Conservation (phyloP, 768 basidiomycete genomes). For the Podaxis mareebaensis region DNA sequence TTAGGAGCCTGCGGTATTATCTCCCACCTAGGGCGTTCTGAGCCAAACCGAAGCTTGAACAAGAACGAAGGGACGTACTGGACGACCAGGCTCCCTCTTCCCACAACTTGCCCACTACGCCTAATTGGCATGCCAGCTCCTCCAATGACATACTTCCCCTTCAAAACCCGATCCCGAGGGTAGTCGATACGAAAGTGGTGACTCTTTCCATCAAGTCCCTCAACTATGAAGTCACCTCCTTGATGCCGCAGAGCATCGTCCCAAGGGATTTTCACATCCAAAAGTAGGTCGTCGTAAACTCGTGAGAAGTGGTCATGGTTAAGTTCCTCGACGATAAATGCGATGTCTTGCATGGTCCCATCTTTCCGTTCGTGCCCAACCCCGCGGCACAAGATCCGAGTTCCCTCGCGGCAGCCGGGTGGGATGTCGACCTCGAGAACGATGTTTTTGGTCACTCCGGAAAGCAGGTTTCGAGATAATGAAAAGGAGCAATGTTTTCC, state of each 20-base stretch:
- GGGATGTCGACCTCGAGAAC: conserved; percentile 62
- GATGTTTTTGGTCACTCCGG: conserved; percentile 50
- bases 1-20: conserved; percentile 32
- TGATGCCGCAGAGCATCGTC: conserved; percentile 46
- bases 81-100: conserved; percentile 64
- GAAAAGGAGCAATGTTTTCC: conserved; percentile 59
- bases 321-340: conserved; percentile 63
- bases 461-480: conserved; percentile 56
- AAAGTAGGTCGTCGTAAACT: conserved; percentile 54
- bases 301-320: conserved; percentile 59
- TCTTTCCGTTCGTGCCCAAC: conserved; percentile 66
- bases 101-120: conserved; percentile 49
- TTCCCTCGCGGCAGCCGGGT: conserved; percentile 61
- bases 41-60: conserved; percentile 6
- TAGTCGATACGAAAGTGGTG: conserved; percentile 53
- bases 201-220: conserved; percentile 59
- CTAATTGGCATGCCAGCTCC: conserved; percentile 73
- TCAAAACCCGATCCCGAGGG: conserved; percentile 48
- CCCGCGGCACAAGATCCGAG: conserved; percentile 58
- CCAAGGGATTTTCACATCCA: conserved; percentile 59
- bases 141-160: conserved; percentile 49
- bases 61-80: conserved; percentile 42
- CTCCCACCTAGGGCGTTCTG: conserved; percentile 35
- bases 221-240: conserved; percentile 51
- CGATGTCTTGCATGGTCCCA: conserved; percentile 61